Evolutionary conservation across 495 filamentous ascomycete genomes (phyloP), one percentile per base, ranked within the genome.

Genomic region (Penicillium desertorum): DNA sequence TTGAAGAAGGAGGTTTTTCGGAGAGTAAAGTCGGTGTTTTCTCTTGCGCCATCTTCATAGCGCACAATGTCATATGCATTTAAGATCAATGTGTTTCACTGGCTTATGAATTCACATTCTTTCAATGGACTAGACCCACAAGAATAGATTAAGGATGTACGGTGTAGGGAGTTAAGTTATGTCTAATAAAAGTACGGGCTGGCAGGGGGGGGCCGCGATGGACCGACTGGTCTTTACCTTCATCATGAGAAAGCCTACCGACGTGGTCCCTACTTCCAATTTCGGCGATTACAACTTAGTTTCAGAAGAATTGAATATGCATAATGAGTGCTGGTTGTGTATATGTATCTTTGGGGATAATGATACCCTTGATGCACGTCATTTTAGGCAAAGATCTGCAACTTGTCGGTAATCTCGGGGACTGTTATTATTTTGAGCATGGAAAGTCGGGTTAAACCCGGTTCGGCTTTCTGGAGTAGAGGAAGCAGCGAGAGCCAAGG

Each of bases 1-100:
- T 83, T 94, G 78, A 80, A 79, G 66, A 63, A 45, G 20, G 91
- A 96, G 76, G 34, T 91, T 46, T 63, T 76, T 59, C 74, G 88
- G 64, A 79, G 90, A 55, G 52, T 84, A 6, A 64, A 51, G 36
- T 53, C 42, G 5, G 14, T 44, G 23, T 57, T 67, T 34, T 62
- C 60, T 29, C 58, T 61, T 25, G 54, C 57, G 4, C 20, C 51
- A 37, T 39, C 22, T 25, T 46, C 45, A 34, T 48, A 48, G 45
- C 45, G 16, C 32, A 48, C 5, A 27, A 3, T 48, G 19, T 2
- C 7, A 48, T 46, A 46, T 27, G 44, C 29, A 5, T 25, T 46
- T 25, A 29, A 8, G 44, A 46, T 39, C 36, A 32, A 12, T 32
- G 30, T 32, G 3, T 32, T 32, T 4, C 10, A 32, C 9, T 32